Evolutionary conservation across 2,329 filamentous ascomycete genomes (phyloP).

Genomic region (Apiospora koreana): DNA sequence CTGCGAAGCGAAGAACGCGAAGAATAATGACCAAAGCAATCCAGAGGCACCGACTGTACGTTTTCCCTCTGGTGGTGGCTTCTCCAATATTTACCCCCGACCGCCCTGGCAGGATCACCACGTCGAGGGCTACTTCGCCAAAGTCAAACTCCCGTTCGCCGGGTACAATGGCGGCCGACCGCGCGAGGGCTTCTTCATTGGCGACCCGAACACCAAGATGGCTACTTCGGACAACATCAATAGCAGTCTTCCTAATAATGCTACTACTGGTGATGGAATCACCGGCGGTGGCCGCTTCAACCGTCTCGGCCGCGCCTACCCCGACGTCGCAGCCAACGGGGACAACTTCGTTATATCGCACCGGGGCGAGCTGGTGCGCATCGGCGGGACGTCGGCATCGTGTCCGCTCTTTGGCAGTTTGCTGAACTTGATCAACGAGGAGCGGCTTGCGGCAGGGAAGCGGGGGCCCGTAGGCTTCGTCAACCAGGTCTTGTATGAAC

Average conservation of each 20-base stretch:
- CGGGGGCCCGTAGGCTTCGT: conserved; percentile 49
- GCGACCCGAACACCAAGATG: background rate
- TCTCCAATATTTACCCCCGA: conserved; percentile 34
- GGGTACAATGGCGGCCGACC: conserved; percentile 30
- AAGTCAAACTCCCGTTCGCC: conserved; percentile 27
- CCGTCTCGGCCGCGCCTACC: conserved; percentile 46
- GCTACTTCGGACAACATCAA: rapidly evolving
- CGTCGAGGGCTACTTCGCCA: conserved; percentile 28
- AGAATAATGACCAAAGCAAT: background rate
- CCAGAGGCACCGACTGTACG: conserved; percentile 15
- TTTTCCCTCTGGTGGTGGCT: conserved; percentile 34
- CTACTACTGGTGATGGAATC: no score
- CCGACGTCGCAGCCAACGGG: conserved; percentile 48
- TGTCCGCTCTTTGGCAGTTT: conserved; percentile 48
- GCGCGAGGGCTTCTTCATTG: background rate
- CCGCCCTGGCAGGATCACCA: conserved; percentile 30
- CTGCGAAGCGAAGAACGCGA: background rate
- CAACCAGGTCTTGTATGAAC: conserved; percentile 51
- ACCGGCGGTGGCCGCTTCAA: conserved; percentile 36
- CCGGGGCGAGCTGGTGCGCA: conserved; percentile 34
- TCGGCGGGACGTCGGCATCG: conserved; percentile 53
- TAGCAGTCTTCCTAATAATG: background rate
- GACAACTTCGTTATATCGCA: conserved; percentile 36
- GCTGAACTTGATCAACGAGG: conserved; percentile 54
- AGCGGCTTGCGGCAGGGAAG: conserved; percentile 46